Evolutionary conservation across 148 eudicot genomes (phyloP).

Genomic region (Chenopodium suecicum): DNA sequence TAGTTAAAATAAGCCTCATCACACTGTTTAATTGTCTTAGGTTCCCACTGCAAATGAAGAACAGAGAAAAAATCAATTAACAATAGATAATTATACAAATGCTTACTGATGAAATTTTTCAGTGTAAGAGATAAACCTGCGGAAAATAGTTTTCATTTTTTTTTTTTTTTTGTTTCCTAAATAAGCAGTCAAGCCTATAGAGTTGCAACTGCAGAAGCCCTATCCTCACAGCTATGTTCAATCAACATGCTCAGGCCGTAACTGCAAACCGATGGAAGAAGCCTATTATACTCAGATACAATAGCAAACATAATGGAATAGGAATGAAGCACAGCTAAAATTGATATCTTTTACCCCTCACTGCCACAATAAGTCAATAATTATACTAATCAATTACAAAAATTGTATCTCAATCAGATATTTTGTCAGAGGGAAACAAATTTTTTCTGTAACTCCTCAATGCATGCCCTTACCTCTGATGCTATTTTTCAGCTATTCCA

Average conservation of each 20-base stretch:
- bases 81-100: neutral
- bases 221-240: slow-evolving; percentile 16
- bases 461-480: neutral
- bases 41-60: slow-evolving; percentile 30
- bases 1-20: slow-evolving; percentile 58
- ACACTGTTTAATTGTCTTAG: slow-evolving; percentile 44
- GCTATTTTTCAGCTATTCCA: neutral
- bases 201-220: slow-evolving; percentile 11
- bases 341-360: neutral
- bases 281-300: neutral
- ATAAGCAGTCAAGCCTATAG: slow-evolving; percentile 10
- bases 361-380: neutral
- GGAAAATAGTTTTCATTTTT: slow-evolving; percentile 27
- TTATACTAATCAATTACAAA: too few relatives aligned
- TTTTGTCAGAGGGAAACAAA: neutral
- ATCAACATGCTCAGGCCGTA: slow-evolving; percentile 22
- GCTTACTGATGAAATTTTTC: neutral
- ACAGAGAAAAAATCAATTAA: neutral
- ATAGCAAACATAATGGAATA: neutral
- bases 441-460: neutral
- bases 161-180: neutral
- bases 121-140: slow-evolving; percentile 30
- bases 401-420: neutral
- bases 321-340: neutral
- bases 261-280: slow-evolving; percentile 1